These are phyloP conservation scores for Tylopilus vinaceipallidus DNA, from an alignment of 768 basidiomycete species.

Conservation along the genomic window DNA sequence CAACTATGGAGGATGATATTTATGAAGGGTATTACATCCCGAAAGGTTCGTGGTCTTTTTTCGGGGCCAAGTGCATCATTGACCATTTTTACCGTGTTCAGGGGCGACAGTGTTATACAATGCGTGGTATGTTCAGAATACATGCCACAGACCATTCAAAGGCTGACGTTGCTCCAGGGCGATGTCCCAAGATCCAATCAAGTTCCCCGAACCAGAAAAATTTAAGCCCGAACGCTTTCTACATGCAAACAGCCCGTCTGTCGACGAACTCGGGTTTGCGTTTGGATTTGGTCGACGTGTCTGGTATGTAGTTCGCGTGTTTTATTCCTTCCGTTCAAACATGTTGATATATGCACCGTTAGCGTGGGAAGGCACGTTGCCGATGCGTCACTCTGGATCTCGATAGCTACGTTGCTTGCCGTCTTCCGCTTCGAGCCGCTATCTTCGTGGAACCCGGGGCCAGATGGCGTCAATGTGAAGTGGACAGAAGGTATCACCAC, in stretches of 20 bases:
- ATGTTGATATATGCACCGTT: neutral
- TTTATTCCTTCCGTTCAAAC: neutral
- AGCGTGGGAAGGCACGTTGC: constrained; percentile 46
- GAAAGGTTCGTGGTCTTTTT: constrained; percentile 38
- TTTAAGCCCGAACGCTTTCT: constrained; percentile 41
- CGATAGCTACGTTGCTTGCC: constrained; percentile 21
- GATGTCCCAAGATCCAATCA: constrained; percentile 36
- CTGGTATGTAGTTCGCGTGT: constrained; percentile 3
- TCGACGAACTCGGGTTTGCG: constrained; percentile 19
- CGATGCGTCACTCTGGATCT: too few species aligned
- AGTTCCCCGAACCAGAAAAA: constrained; percentile 36
- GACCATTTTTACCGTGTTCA: neutral
- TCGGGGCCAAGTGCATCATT: neutral
- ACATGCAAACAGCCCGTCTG: neutral
- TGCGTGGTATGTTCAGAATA: constrained; percentile 11
- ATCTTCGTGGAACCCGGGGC: constrained; percentile 18
- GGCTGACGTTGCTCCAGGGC: constrained; percentile 26
- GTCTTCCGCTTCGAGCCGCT: constrained; percentile 14
- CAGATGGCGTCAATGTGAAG: constrained; percentile 17
- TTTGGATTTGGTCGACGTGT: constrained; percentile 45
- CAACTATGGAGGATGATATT: constrained; percentile 34
- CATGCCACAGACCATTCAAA: too few species aligned
- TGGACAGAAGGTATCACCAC: constrained; percentile 22
- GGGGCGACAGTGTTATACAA: constrained; percentile 24
- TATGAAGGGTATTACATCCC: constrained; percentile 55